Evolutionary conservation across 164 flowering plant genomes (phyloP).

Genomic region (Kalanchoe fedtschenkoi): DNA sequence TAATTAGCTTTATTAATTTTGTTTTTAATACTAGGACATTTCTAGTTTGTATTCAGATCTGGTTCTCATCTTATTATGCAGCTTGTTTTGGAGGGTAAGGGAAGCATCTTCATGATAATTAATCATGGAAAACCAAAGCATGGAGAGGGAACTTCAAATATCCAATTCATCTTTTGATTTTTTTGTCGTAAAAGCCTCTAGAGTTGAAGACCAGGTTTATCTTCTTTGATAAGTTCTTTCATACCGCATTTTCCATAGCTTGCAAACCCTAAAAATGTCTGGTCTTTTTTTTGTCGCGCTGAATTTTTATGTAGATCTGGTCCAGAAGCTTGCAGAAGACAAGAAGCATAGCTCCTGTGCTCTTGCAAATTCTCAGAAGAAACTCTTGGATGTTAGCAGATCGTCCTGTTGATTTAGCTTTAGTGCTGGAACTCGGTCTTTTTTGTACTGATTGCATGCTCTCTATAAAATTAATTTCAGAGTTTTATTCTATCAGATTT

Average conservation of each 20-base stretch:
- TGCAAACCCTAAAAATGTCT: not conserved
- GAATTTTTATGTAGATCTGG: constrained; percentile 53
- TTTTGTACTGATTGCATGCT: not conserved
- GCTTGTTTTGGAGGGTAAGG: constrained; percentile 83
- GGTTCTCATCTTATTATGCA: constrained; percentile 20
- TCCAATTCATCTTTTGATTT: constrained; percentile 42
- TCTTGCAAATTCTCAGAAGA: constrained; percentile 46
- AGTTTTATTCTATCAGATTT: constrained; percentile 31
- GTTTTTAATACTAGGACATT: no score
- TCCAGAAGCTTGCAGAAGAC: constrained; percentile 60
- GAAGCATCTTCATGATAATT: constrained; percentile 51
- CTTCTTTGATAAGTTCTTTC: not conserved
- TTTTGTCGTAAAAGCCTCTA: constrained; percentile 38
- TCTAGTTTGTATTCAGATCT: not conserved
- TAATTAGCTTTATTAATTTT: no score
- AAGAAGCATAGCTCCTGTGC: constrained; percentile 32
- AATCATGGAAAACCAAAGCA: constrained; percentile 36
- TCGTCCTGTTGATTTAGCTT: constrained; percentile 31
- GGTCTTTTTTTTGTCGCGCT: constrained; percentile 51
- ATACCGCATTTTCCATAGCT: not conserved
- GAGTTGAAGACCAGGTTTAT: constrained; percentile 77
- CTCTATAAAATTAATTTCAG: not conserved
- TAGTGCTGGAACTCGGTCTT: not conserved
- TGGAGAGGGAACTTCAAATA: constrained; percentile 54
- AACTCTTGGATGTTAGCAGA: constrained; percentile 41